Evolutionary conservation across 192 early-diverging fungal genomes (phyloP), one percentile per base, ranked within the genome.

Genomic region (Coemansia sp.): DNA sequence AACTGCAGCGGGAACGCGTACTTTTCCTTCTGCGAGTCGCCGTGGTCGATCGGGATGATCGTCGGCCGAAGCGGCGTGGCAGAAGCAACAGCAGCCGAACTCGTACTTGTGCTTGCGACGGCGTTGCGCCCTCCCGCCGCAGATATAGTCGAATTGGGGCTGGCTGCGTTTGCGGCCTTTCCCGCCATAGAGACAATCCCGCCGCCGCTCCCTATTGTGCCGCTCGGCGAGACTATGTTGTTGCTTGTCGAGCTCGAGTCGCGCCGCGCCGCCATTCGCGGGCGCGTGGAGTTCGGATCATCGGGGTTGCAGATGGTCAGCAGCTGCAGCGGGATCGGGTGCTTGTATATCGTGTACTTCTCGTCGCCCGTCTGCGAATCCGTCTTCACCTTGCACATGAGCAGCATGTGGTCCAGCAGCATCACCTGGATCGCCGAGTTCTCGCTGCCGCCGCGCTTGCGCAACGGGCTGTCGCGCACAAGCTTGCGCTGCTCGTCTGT

Each of bases 361-460:
- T 78, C 88, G 62, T 87, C 85, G 44, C 88, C 89, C 5, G 81
- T 76, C 43, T 86, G 80, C 63, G 84, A 76, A 41, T 86, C 82
- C 16, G 75, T 80, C 72, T 90, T 93, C 60, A 80, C 76, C 66
- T 89, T 92, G 63, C 89, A 88, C 70, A 93, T 84, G 33, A 94
- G 74, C n/a, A 94, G 68, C 66, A 88, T 87, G 81, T 98, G 92
- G 73, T 99, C 97, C 39, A 99, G 89, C 46, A 98, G 70, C 68
- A 92, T 91, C 24, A 97, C 87, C 48, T 87, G 84, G 26, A 96
- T 67, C 36, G 91, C 91, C 2, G 88, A 76, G 18, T 87, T 87
- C 57, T 89, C 89, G 33, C 79, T 77, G 53, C 85, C 84, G 48
- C 74, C 61, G 24, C 88, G 86, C 69, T 92, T 86, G 64, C 92